Conservation (phyloP, 169 alveolate species). For the Cryptosporidium baileyi region DNA sequence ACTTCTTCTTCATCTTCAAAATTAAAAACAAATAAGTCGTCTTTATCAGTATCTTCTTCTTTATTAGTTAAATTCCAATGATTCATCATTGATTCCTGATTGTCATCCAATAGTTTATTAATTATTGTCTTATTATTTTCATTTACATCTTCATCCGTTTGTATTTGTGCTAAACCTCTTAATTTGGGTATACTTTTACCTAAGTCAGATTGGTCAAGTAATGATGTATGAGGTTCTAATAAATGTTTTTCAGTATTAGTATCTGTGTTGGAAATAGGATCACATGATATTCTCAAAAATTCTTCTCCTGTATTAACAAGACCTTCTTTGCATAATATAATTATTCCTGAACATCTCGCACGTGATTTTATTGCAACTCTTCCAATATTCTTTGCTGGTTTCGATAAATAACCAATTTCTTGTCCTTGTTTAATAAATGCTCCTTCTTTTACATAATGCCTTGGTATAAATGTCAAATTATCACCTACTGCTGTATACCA, state of each 20-base stretch:
- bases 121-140: not conserved
- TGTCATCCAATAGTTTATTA: not conserved
- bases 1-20: conserved; percentile 26
- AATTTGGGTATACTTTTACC: conserved; percentile 53
- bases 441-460: conserved; percentile 53
- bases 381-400: conserved; percentile 48
- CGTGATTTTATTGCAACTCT: conserved; percentile 58
- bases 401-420: conserved; percentile 55
- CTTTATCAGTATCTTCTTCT: not conserved
- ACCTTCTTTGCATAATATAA: conserved; percentile 51
- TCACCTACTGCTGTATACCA: conserved; percentile 61
- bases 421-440: conserved; percentile 55
- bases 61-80: not conserved
- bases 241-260: not conserved
- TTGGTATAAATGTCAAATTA: conserved; percentile 44
- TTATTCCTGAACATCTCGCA: conserved; percentile 64
- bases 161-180: conserved; percentile 57
- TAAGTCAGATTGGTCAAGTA: conserved; percentile 59
- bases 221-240: conserved; percentile 11
- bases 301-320: conserved; percentile 44
- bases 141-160: not conserved
- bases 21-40: not conserved
- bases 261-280: not conserved
- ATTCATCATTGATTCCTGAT: not conserved
- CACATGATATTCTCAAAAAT: conserved; percentile 60